Conservation (phyloP, 129 eudicot genomes). For the Solidago caesia region DNA sequence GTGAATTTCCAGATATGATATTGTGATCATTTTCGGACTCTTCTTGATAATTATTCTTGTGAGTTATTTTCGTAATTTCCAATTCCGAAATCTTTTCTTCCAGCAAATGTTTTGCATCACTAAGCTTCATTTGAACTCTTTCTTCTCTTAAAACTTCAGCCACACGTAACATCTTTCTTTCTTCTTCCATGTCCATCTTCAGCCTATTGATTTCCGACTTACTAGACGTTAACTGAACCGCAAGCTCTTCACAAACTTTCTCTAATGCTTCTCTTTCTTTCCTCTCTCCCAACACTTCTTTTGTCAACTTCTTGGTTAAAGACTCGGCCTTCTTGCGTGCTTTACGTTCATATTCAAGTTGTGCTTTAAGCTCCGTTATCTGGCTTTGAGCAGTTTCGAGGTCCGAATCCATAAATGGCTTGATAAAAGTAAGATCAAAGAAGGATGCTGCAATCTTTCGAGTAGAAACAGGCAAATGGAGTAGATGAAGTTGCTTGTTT, state of each 20-base stretch:
- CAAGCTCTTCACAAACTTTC: slow-evolving; percentile 57
- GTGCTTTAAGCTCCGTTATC: slow-evolving; percentile 53
- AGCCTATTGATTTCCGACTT: slow-evolving; percentile 45
- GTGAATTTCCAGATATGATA: slow-evolving; percentile 20
- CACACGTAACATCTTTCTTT: slow-evolving; percentile 70
- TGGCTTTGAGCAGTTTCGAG: slow-evolving; percentile 54
- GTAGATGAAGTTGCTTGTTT: slow-evolving; percentile 54
- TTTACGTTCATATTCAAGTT: slow-evolving; percentile 62
- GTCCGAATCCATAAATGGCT: slow-evolving; percentile 70
- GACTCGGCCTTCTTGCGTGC: slow-evolving; percentile 63
- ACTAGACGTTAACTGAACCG: slow-evolving; percentile 35
- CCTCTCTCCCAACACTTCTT: slow-evolving; percentile 50
- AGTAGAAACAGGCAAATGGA: slow-evolving; percentile 60
- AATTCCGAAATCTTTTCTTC: slow-evolving; percentile 65
- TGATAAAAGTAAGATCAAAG: slow-evolving; percentile 73
- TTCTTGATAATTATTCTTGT: slow-evolving; percentile 19
- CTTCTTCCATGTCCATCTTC: slow-evolving; percentile 69
- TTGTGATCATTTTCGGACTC: neutral
- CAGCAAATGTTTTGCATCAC: slow-evolving; percentile 64
- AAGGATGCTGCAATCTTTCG: slow-evolving; percentile 70
- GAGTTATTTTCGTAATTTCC: slow-evolving; percentile 29
- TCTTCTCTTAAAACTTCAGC: slow-evolving; percentile 88
- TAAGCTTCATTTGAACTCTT: slow-evolving; percentile 85
- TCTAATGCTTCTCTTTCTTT: slow-evolving; percentile 57
- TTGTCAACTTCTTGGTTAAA: slow-evolving; percentile 47